Percentiles rank a stretch among this genome's conserved stretches.
Conservation (phyloP, 1,139 yeast genomes). For the Casaregolazyma suthepensis region DNA sequence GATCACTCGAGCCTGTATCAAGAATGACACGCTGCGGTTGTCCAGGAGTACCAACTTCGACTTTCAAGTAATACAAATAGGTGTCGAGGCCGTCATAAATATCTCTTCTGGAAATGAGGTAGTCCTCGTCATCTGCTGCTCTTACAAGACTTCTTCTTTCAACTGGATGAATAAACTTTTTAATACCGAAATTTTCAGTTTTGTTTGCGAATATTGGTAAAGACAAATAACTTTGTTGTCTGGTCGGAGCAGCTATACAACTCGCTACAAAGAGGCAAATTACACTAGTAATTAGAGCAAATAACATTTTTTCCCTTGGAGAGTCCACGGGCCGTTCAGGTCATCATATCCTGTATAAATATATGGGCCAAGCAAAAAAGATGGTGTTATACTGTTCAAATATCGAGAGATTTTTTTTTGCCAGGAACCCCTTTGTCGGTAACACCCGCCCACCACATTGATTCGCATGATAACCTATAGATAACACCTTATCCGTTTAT, state of each 20-base stretch:
- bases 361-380: background rate
- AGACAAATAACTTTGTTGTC: background rate
- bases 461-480: too few relatives aligned
- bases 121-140: background rate
- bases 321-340: background rate
- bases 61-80: slow-evolving; percentile 32
- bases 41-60: slow-evolving; percentile 50
- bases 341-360: background rate
- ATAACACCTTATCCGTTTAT: too few relatives aligned
- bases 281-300: background rate
- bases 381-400: background rate
- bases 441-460: background rate
- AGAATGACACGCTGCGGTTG: slow-evolving; percentile 48
- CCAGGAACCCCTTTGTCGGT: background rate
- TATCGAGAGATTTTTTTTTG: too few relatives aligned
- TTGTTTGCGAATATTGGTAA: background rate
- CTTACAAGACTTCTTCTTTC: background rate
- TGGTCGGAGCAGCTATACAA: background rate
- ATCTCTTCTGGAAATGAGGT: background rate
- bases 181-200: background rate
- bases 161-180: background rate
- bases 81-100: background rate
- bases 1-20: slow-evolving; percentile 66
- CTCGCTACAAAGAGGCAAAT: background rate
- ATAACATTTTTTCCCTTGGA: background rate